These are phyloP conservation scores for Apiospora pterosperma DNA, from an alignment of 2,329 filamentous ascomycete genomes.

Conservation along the genomic window DNA sequence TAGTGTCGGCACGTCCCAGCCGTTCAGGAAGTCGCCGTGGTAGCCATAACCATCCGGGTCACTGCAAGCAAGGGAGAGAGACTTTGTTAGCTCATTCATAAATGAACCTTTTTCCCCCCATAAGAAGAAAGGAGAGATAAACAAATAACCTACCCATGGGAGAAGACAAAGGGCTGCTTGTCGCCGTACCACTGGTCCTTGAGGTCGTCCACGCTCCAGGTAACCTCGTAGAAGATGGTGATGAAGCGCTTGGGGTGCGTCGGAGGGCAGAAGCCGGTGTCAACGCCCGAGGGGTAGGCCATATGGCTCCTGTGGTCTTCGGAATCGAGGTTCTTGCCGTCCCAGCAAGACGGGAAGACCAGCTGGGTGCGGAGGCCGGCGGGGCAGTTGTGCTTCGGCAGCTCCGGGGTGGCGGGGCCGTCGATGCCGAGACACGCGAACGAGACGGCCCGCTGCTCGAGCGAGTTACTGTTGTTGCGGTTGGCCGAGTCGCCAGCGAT, in stretches of 20 bases:
- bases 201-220: constrained; percentile 50
- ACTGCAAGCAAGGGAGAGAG: constrained; percentile 10
- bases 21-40: constrained; percentile 59
- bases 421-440: constrained; percentile 52
- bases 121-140: neutral
- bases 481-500: constrained; percentile 55
- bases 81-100: neutral
- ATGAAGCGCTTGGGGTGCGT: constrained; percentile 52
- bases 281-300: constrained; percentile 43
- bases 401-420: constrained; percentile 41
- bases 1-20: constrained; percentile 51
- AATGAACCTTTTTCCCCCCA: too few species aligned
- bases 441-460: constrained; percentile 48
- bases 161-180: constrained; percentile 49
- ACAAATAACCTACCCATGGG: constrained; percentile 25
- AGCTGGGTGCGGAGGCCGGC: constrained; percentile 49
- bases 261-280: constrained; percentile 46
- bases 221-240: constrained; percentile 58
- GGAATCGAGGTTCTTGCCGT: constrained; percentile 54
- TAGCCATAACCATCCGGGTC: constrained; percentile 48
- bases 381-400: constrained; percentile 54
- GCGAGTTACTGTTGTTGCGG: constrained; percentile 43
- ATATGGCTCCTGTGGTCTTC: constrained; percentile 55
- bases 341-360: constrained; percentile 61
- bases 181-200: constrained; percentile 41